Evolutionary conservation across 1,284 basidiomycete genomes (phyloP).

Genomic region (Papiliotrema nemorosa): DNA sequence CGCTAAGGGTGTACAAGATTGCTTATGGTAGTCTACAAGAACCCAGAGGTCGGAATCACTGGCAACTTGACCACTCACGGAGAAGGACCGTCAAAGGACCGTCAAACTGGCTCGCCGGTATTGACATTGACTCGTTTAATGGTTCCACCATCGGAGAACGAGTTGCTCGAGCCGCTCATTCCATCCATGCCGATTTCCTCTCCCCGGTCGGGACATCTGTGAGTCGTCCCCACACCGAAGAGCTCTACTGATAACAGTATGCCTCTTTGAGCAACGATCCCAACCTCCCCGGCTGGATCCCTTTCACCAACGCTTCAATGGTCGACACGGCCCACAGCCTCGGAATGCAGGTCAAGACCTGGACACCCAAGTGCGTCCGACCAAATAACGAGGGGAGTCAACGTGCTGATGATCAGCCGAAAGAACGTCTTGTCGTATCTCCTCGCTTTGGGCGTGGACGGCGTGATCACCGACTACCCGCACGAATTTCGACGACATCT

Average conservation of each 20-base stretch:
- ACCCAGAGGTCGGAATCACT: slow-evolving; percentile 9
- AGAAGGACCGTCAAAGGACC: too few species aligned
- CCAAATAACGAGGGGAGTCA: slow-evolving; percentile 42
- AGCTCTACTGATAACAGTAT: slow-evolving; percentile 16
- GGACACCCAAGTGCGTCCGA: slow-evolving; percentile 57
- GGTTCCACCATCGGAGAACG: slow-evolving; percentile 27
- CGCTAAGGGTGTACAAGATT: not conserved
- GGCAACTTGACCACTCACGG: slow-evolving; percentile 38
- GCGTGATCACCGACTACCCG: slow-evolving; percentile 47
- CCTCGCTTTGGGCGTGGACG: slow-evolving; percentile 61
- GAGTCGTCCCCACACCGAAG: not conserved
- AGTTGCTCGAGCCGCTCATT: slow-evolving; percentile 59
- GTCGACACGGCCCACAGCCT: slow-evolving; percentile 62
- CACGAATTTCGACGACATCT: slow-evolving; percentile 21
- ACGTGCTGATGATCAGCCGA: slow-evolving; percentile 50
- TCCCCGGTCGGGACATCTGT: slow-evolving; percentile 57
- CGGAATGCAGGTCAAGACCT: slow-evolving; percentile 64
- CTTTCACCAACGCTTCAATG: slow-evolving; percentile 67
- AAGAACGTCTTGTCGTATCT: slow-evolving; percentile 62
- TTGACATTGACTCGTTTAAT: slow-evolving; percentile 33
- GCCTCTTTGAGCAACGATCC: slow-evolving; percentile 51
- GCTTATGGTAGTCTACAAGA: slow-evolving; percentile 20
- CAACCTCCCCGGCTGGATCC: slow-evolving; percentile 52
- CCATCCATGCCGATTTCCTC: slow-evolving; percentile 63
- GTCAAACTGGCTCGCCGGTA: slow-evolving; percentile 34